These are phyloP conservation scores for Pueraria montana DNA, from an alignment of 306 rosid species.

Conservation along the genomic window DNA sequence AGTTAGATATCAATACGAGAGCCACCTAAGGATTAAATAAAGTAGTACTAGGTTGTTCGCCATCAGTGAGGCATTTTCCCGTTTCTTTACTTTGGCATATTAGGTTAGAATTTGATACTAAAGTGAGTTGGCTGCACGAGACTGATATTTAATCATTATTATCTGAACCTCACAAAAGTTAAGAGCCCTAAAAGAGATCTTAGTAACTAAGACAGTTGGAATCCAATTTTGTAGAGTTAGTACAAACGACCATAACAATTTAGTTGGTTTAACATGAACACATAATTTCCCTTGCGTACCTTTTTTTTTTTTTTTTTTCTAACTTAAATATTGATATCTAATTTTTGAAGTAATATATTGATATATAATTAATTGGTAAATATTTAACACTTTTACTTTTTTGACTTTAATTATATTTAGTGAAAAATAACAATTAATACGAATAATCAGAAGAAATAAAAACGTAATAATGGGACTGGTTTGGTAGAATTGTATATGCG, in stretches of 20 bases:
- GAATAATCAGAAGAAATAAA: too few relatives aligned
- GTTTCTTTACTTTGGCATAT: slow-evolving; percentile 26
- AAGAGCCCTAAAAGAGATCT: not conserved
- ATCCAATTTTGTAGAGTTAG: not conserved
- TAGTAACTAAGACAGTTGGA: not conserved
- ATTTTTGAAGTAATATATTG: too few relatives aligned
- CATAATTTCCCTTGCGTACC: too few relatives aligned
- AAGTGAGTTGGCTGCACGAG: slow-evolving; percentile 41
- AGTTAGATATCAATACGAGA: slow-evolving; percentile 41
- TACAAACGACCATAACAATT: not conserved
- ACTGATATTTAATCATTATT: slow-evolving; percentile 25
- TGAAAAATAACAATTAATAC: too few relatives aligned
- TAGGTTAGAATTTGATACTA: not conserved
- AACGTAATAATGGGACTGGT: too few relatives aligned
- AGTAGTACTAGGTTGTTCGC: slow-evolving; percentile 91
- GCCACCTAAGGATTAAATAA: slow-evolving; percentile 46
- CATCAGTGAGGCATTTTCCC: slow-evolving; percentile 57
- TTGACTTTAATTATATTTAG: too few relatives aligned
- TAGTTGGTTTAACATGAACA: not conserved
- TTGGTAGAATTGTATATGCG: too few relatives aligned
- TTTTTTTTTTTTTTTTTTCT: too few relatives aligned
- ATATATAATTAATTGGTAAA: too few relatives aligned
- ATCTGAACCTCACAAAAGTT: slow-evolving; percentile 16
- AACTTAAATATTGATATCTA: too few relatives aligned
- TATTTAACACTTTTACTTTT: too few relatives aligned